Percentiles rank a stretch among this genome's conserved stretches.
Evolutionary conservation across 768 basidiomycete species (phyloP).

Genomic region (Collybia sp.): DNA sequence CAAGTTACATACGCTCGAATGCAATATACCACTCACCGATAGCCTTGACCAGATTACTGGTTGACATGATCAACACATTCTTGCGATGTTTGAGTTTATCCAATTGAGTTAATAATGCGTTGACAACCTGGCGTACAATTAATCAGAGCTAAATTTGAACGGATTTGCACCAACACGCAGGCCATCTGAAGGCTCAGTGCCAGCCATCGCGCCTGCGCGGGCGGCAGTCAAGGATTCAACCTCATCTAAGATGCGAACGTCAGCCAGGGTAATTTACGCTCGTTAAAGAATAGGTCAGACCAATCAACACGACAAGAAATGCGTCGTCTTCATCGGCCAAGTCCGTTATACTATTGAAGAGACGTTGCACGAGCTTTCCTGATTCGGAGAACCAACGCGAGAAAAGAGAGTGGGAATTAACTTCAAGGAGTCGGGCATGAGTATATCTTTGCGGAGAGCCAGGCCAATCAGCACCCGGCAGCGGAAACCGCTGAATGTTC

Average conservation of each 20-base stretch:
- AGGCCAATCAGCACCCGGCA: conserved; percentile 2
- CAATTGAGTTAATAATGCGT: conserved; percentile 93
- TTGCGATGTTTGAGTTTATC: conserved; percentile 92
- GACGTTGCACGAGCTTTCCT: conserved; percentile 92
- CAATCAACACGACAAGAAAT: conserved; percentile 93
- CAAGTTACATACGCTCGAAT: background rate
- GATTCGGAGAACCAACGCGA: conserved; percentile 99
- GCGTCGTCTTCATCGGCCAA: conserved; percentile 88
- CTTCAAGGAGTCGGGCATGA: conserved; percentile 86
- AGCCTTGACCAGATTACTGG: conserved; percentile 90
- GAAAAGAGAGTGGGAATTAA: conserved; percentile 97
- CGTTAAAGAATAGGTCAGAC: conserved; percentile 31
- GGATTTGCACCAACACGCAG: conserved; percentile 54
- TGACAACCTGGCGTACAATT: conserved; percentile 72
- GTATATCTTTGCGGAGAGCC: conserved; percentile 55
- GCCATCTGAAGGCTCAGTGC: conserved; percentile 94
- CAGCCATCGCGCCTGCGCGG: conserved; percentile 89
- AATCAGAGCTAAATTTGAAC: background rate
- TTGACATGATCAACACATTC: conserved; percentile 95
- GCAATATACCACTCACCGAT: conserved; percentile 56
- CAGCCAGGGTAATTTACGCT: background rate
- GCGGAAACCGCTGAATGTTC: background rate
- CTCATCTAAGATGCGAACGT: conserved; percentile 60
- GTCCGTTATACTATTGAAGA: conserved; percentile 87
- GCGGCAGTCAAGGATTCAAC: conserved; percentile 96